phyloP scores from a whole-genome alignment of 805 yeast species.

The Groenewaldozyma tartarivorans region DNA sequence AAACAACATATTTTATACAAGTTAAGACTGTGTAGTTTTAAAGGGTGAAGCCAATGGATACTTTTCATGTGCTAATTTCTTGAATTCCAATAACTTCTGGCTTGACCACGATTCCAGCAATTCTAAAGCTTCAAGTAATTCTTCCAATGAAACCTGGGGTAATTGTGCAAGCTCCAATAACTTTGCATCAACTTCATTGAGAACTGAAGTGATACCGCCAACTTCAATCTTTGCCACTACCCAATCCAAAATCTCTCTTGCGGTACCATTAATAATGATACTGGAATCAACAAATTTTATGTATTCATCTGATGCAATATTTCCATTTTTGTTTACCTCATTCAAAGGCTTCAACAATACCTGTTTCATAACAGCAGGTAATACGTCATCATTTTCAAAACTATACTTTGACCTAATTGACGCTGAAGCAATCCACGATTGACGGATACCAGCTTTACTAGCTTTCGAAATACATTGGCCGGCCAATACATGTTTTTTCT shows the following conservation, averaged over 20 bases:
- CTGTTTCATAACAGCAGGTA: constrained; percentile 36
- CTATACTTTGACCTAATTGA: constrained; percentile 29
- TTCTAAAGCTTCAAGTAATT: constrained; percentile 1
- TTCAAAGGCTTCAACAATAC: constrained; percentile 15
- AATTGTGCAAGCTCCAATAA: constrained; percentile 2
- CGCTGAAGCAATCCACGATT: constrained; percentile 21
- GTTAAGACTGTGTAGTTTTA: neutral
- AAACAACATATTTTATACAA: neutral
- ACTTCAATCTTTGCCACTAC: constrained; percentile 16
- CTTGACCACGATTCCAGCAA: constrained; percentile 5
- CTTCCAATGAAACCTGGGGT: neutral
- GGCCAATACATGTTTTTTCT: constrained; percentile 44
- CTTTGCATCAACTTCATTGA: constrained; percentile 3
- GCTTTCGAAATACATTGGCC: constrained; percentile 40
- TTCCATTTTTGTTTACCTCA: constrained; percentile 6
- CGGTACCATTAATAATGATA: constrained; percentile 4
- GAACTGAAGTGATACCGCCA: constrained; percentile 8
- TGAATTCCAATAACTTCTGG: constrained; percentile 3
- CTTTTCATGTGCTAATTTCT: neutral
- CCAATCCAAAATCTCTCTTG: constrained; percentile 19
- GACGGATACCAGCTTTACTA: constrained; percentile 28
- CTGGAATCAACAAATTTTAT: constrained; percentile 19
- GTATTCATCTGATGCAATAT: constrained; percentile 2
- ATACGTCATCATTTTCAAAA: constrained; percentile 28
- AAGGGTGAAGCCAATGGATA: constrained; percentile 4